Percentiles rank a stretch among this genome's conserved stretches.
Evolutionary conservation across 768 basidiomycete species (phyloP).

Genomic region (Mycena filopes): DNA sequence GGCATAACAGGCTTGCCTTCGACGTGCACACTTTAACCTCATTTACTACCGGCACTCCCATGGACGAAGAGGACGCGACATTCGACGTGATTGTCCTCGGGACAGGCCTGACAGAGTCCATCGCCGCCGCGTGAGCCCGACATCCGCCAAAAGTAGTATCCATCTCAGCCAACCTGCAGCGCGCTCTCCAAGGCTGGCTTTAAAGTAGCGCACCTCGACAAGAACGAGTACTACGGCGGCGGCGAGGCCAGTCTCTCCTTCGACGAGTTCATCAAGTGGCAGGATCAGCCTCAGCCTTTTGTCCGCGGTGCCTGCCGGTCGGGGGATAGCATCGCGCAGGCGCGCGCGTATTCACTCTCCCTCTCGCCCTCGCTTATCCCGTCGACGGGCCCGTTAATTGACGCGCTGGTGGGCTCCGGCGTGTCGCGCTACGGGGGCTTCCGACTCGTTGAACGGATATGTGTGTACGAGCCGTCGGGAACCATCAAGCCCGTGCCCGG

Average conservation of each 20-base stretch:
- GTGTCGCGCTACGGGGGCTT: slow-evolving; percentile 94
- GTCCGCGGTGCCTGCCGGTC: slow-evolving; percentile 50
- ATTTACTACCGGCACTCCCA: too few species aligned
- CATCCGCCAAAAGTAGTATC: slow-evolving; percentile 10
- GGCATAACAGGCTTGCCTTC: too few species aligned
- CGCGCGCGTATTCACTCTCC: slow-evolving; percentile 86
- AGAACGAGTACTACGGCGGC: slow-evolving; percentile 86
- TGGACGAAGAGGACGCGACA: slow-evolving; percentile 50
- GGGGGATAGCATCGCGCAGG: slow-evolving; percentile 56
- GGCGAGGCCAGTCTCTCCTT: slow-evolving; percentile 84
- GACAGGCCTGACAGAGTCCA: slow-evolving; percentile 87
- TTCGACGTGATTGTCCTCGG: slow-evolving; percentile 80
- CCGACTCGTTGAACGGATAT: slow-evolving; percentile 79
- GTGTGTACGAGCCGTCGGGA: slow-evolving; percentile 62
- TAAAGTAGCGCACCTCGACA: slow-evolving; percentile 89
- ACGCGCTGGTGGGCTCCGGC: slow-evolving; percentile 81
- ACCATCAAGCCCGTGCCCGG: slow-evolving; percentile 78
- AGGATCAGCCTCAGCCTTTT: slow-evolving; percentile 51
- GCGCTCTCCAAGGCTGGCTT: slow-evolving; percentile 90
- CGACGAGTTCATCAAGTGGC: slow-evolving; percentile 83
- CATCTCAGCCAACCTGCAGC: slow-evolving; percentile 52
- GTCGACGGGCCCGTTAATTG: slow-evolving; percentile 80
- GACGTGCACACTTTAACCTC: too few species aligned
- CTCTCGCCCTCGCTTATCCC: slow-evolving; percentile 87
- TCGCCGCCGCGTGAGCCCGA: slow-evolving; percentile 85